Percentiles rank a stretch among this genome's conserved stretches.
Conservation (phyloP, 805 yeast genomes). For the Saturnispora gosingensis region DNA sequence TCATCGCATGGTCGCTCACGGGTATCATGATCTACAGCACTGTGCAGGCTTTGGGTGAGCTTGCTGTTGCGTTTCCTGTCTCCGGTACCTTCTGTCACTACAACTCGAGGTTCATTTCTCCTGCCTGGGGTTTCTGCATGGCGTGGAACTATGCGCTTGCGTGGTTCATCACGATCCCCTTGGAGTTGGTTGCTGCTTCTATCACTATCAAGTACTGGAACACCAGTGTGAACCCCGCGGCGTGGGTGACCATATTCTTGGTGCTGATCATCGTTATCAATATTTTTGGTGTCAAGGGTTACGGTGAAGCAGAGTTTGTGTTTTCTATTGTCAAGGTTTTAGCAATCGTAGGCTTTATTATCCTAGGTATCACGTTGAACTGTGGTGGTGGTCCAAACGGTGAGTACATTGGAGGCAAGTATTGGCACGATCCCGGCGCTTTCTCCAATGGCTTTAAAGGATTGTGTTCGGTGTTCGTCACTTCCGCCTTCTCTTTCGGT, state of each 20-base stretch:
- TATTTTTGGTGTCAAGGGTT: conserved; percentile 51
- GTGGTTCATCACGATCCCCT: conserved; percentile 42
- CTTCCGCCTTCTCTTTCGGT: conserved; percentile 51
- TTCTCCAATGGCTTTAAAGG: conserved; percentile 44
- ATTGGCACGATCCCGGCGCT: conserved; percentile 53
- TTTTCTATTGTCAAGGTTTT: conserved; percentile 44
- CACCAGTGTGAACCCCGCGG: conserved; percentile 35
- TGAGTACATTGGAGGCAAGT: conserved; percentile 46
- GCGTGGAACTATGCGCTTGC: conserved; percentile 46
- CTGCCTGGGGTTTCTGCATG: conserved; percentile 50
- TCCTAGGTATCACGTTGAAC: conserved; percentile 41
- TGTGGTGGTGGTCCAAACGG: conserved; percentile 53
- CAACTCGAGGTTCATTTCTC: conserved; percentile 47
- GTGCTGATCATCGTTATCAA: conserved; percentile 39
- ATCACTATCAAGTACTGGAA: conserved; percentile 42
- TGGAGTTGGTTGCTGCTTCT: conserved; percentile 43
- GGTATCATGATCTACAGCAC: conserved; percentile 51
- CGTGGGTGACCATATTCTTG: conserved; percentile 45
- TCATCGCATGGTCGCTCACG: conserved; percentile 46
- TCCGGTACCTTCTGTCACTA: conserved; percentile 49
- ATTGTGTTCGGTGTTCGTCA: conserved; percentile 48
- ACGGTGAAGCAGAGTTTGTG: conserved; percentile 56
- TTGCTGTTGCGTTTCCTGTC: conserved; percentile 50
- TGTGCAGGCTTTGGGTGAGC: conserved; percentile 53
- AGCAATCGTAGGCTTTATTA: conserved; percentile 47